These are phyloP conservation scores for Malassezia japonica DNA, from an alignment of 1,284 basidiomycete genomes.

Conservation along the genomic window DNA sequence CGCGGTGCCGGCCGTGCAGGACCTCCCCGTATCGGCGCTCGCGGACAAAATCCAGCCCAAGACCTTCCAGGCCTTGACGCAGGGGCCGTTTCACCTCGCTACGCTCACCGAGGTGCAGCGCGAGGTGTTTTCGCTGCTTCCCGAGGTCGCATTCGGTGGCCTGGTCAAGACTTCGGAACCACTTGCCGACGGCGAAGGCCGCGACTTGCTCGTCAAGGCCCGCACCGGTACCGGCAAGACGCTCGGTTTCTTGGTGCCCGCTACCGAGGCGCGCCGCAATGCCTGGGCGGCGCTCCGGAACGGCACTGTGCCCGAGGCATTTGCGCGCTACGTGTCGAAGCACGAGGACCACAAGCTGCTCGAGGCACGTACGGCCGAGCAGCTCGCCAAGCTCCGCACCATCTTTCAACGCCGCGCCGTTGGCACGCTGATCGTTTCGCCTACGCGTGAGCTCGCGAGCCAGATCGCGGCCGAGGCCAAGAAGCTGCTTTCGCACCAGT, in stretches of 20 bases:
- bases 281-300: constrained; percentile 30
- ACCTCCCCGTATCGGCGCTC: not conserved
- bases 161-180: constrained; percentile 16
- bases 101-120: constrained; percentile 78
- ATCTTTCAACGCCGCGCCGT: constrained; percentile 46
- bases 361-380: not conserved
- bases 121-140: constrained; percentile 59
- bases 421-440: constrained; percentile 77
- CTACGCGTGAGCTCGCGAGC: constrained; percentile 84
- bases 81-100: constrained; percentile 56
- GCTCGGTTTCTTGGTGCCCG: constrained; percentile 46
- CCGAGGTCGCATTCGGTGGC: constrained; percentile 49
- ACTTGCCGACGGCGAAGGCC: constrained; percentile 35
- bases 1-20: not conserved
- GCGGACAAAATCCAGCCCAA: not conserved
- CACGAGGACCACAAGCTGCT: not conserved
- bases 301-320: constrained; percentile 7
- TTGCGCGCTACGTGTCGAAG: not conserved
- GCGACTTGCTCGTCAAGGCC: constrained; percentile 47
- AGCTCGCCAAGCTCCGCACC: not conserved
- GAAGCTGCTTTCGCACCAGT: constrained; percentile 60
- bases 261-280: constrained; percentile 41
- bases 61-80: not conserved
- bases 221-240: constrained; percentile 49
- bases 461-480: constrained; percentile 82